Evolutionary conservation across 164 flowering plant species (phyloP).

Genomic region (Santalum album): DNA sequence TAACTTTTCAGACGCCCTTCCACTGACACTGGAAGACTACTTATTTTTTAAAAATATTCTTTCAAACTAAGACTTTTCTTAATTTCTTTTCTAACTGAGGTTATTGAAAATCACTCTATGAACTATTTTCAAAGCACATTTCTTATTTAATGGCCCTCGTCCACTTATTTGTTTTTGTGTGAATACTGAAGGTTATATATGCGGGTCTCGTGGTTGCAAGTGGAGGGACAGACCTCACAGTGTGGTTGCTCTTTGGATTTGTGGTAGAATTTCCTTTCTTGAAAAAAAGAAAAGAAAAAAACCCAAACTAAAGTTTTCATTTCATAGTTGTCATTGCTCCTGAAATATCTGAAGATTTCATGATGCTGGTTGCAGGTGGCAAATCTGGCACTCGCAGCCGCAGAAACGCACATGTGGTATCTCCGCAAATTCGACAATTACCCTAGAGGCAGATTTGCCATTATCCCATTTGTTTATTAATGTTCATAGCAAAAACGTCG

Average conservation of each 20-base stretch:
- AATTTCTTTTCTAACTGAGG: too few relatives aligned
- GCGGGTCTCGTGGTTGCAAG: constrained; percentile 72
- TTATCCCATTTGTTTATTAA: constrained; percentile 61
- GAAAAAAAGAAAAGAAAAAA: background rate
- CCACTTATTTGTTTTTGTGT: background rate
- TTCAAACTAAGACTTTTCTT: too few relatives aligned
- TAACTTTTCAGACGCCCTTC: constrained; percentile 6
- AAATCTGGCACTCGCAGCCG: constrained; percentile 67
- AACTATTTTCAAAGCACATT: too few relatives aligned
- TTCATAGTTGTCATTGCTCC: background rate
- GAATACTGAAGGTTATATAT: constrained; percentile 59
- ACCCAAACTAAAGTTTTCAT: too few relatives aligned
- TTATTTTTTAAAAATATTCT: too few relatives aligned
- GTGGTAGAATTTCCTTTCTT: constrained; percentile 42
- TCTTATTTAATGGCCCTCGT: too few relatives aligned
- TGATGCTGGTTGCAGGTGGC: constrained; percentile 41
- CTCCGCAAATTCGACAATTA: constrained; percentile 63
- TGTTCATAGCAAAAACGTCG: too few relatives aligned
- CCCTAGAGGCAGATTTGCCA: constrained; percentile 51
- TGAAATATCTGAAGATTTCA: background rate
- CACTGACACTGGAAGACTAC: too few relatives aligned
- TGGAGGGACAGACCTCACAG: constrained; percentile 69
- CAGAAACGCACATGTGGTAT: constrained; percentile 86
- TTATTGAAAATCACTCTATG: too few relatives aligned
- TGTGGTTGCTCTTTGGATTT: constrained; percentile 68